Percentiles rank a stretch among this genome's conserved stretches.
phyloP scores from a whole-genome alignment of 1,284 basidiomycete genomes.

The Bjerkandera adusta region DNA sequence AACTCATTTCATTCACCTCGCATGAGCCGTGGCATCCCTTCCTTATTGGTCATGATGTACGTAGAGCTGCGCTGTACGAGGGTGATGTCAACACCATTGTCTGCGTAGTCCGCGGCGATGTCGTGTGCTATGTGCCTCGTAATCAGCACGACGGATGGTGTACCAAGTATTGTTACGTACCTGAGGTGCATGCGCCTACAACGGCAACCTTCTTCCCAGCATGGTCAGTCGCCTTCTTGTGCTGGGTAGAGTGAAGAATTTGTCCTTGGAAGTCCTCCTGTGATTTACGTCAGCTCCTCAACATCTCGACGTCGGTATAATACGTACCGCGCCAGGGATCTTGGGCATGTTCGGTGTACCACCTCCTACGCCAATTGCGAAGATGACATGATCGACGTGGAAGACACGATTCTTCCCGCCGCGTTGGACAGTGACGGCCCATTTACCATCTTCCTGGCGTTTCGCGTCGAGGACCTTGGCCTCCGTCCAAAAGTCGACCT shows the following conservation, averaged over 20 bases:
- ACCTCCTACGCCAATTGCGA: constrained; percentile 53
- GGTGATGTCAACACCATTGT: constrained; percentile 42
- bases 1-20: constrained; percentile 24
- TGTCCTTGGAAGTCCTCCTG: constrained; percentile 54
- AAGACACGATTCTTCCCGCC: constrained; percentile 38
- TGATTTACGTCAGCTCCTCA: not conserved
- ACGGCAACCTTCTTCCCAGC: constrained; percentile 58
- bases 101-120: constrained; percentile 36
- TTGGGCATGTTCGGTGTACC: constrained; percentile 42
- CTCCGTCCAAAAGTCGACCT: constrained; percentile 60
- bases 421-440: constrained; percentile 44
- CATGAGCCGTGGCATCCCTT: constrained; percentile 39
- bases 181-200: constrained; percentile 62
- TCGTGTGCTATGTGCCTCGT: constrained; percentile 28
- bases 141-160: not conserved
- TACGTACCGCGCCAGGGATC: constrained; percentile 34
- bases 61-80: constrained; percentile 65
- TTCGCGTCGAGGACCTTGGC: constrained; percentile 37
- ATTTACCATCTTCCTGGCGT: constrained; percentile 40
- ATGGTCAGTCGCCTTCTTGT: constrained; percentile 48
- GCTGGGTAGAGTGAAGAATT: constrained; percentile 52
- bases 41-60: constrained; percentile 56
- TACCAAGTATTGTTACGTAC: constrained; percentile 24
- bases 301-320: not conserved
- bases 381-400: constrained; percentile 49